These are phyloP conservation scores for Ensete ventricosum DNA, from an alignment of 176 grass and related monocot species.

Conservation along the genomic window DNA sequence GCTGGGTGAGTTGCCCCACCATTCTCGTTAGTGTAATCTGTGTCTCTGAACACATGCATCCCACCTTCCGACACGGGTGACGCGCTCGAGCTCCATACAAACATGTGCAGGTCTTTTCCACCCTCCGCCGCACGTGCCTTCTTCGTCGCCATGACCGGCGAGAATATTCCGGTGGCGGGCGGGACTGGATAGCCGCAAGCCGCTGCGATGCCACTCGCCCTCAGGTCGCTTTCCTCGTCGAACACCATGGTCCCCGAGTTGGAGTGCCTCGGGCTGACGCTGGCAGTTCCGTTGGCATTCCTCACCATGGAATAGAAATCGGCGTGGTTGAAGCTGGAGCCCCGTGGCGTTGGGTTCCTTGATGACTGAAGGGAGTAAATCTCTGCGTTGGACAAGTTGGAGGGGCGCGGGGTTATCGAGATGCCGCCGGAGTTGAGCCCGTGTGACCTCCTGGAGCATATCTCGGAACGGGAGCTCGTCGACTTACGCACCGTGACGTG, in stretches of 20 bases:
- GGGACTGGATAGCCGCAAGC: not conserved
- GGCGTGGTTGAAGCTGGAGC: conserved; percentile 1
- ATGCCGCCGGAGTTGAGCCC: not conserved
- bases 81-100: conserved; percentile 9
- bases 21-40: not conserved
- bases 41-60: not conserved
- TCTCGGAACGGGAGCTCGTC: not conserved
- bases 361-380: conserved; percentile 10
- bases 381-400: not conserved
- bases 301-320: conserved; percentile 9
- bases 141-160: not conserved
- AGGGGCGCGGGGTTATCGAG: not conserved
- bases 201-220: too few relatives aligned
- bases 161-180: not conserved
- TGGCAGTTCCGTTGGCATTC: not conserved
- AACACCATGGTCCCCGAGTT: not conserved
- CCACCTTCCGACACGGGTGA: conserved; percentile 6
- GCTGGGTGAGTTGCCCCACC: too few relatives aligned
- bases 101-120: conserved; percentile 9
- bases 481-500: conserved; percentile 5
- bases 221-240: not conserved
- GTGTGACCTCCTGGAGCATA: not conserved
- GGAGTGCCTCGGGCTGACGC: not conserved
- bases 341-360: not conserved
- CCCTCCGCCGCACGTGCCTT: not conserved